Evolutionary conservation across 2,329 filamentous ascomycete species (phyloP), one percentile per base, ranked within the genome.

Genomic region (Colletotrichum siamense): DNA sequence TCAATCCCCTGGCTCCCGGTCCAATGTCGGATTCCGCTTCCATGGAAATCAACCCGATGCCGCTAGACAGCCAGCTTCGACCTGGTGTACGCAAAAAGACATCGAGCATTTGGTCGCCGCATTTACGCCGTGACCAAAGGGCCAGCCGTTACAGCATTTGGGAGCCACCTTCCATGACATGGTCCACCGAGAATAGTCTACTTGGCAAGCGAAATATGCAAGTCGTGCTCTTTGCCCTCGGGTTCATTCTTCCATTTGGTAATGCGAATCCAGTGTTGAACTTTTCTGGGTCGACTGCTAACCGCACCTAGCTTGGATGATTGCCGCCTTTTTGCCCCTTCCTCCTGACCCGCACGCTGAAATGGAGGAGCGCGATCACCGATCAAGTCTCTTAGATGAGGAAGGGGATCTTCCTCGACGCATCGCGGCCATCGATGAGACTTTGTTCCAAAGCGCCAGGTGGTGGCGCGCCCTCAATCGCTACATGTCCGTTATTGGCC

Each of bases 181-280:
- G 93, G 85, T 90, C 90, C 12, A 85, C 90, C 4, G 91, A 92
- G 52, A 91, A 90, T 44, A 89, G 90, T 18, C 81, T 91, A 5
- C 88, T 94, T 78, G 93, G 92, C 67, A 90, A 91, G 78, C 91
- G 94, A 77, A 96, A 96, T 81, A 86, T 92, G 63, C 95, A 98
- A 83, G 90, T 96, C 34, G 87, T 94, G 69, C 87, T 95, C 65
- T 98, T 98, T 84, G 91, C 93, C 71, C 57, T 94, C 63, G 95
- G 95, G 28, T 98, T 98, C 81, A 86, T 96, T 63, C 92, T 95
- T 81, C 95, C 95, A 8, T 89, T 95, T 77, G 88, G 92, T 94
- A 86, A 84, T 91, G 30, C 24, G 16, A 30, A 15, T 26, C 28
- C 49, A 30, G 7, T 32, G 4, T n/a, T 84, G 39, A 34, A 22